A percentile compares a stretch with the other conserved stretches of the same genome.
These are phyloP conservation scores for Atkinsonella texensis DNA, from an alignment of 2,329 filamentous ascomycete species.

Conservation along the genomic window DNA sequence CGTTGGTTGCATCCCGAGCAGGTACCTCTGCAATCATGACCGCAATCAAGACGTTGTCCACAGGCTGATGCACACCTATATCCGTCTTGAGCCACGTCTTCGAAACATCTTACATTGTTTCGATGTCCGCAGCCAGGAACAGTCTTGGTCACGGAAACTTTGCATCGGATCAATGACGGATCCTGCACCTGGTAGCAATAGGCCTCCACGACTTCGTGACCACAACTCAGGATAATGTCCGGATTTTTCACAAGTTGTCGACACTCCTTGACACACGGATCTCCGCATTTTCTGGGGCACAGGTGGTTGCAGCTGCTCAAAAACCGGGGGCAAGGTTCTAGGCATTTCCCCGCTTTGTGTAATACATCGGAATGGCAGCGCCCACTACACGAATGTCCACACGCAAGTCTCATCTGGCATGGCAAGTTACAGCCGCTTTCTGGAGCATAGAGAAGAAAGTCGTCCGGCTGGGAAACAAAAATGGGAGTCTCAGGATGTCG, in stretches of 20 bases:
- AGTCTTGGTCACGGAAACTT: conserved; percentile 27
- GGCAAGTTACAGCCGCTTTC: conserved; percentile 48
- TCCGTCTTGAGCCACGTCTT: conserved; percentile 25
- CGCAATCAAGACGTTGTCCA: conserved; percentile 34
- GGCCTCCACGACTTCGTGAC: conserved; percentile 7
- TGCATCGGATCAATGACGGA: conserved; percentile 35
- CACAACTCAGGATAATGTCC: background rate
- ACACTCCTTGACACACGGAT: background rate
- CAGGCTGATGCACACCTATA: conserved; percentile 42
- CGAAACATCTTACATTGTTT: conserved; percentile 35
- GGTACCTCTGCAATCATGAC: conserved; percentile 39
- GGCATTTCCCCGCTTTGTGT: conserved; percentile 33
- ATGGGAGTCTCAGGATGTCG: conserved; percentile 45
- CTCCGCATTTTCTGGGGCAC: background rate
- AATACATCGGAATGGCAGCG: conserved; percentile 35
- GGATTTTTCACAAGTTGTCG: background rate
- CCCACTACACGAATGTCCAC: conserved; percentile 34
- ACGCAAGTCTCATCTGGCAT: conserved; percentile 37
- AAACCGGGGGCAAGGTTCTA: conserved; percentile 30
- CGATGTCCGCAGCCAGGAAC: conserved; percentile 45
- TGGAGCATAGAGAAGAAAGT: conserved; percentile 44
- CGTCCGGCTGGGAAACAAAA: conserved; percentile 36
- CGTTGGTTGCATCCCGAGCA: conserved; percentile 38
- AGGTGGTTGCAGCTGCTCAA: conserved; percentile 27
- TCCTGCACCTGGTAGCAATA: conserved; percentile 32